phyloP scores from a whole-genome alignment of 2,329 filamentous ascomycete species.

The Alternaria triticimaculans region DNA sequence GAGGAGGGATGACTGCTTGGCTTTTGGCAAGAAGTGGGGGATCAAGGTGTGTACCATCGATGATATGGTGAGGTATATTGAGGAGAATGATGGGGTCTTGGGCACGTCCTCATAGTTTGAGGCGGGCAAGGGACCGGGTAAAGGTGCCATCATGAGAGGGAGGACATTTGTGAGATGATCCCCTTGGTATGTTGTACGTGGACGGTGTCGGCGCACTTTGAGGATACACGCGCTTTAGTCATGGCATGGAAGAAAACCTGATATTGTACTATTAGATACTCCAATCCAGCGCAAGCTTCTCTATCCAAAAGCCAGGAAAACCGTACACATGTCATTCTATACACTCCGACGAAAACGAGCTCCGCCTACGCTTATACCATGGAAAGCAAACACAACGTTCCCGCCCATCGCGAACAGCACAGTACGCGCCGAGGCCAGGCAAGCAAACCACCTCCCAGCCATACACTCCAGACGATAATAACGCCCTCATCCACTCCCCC shows the following conservation, averaged over 20 bases:
- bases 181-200: neutral
- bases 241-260: neutral
- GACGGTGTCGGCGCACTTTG: neutral
- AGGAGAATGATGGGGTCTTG: constrained; percentile 69
- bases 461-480: neutral
- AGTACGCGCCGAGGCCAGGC: neutral
- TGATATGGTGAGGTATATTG: constrained; percentile 80
- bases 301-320: neutral
- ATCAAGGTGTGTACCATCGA: constrained; percentile 96
- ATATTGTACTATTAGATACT: neutral
- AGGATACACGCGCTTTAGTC: neutral
- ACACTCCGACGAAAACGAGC: neutral
- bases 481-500: neutral
- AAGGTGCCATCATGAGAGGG: neutral
- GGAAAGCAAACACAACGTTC: neutral
- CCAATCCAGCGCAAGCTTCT: constrained; percentile 1
- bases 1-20: constrained; percentile 83
- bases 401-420: neutral
- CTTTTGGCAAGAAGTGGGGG: constrained; percentile 86
- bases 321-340: neutral
- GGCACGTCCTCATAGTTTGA: constrained; percentile 11
- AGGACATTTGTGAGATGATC: neutral
- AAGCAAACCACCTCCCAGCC: neutral
- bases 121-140: constrained; percentile 2
- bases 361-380: neutral